Conservation (phyloP, 148 eudicot species). For the Fagopyrum esculentum region DNA sequence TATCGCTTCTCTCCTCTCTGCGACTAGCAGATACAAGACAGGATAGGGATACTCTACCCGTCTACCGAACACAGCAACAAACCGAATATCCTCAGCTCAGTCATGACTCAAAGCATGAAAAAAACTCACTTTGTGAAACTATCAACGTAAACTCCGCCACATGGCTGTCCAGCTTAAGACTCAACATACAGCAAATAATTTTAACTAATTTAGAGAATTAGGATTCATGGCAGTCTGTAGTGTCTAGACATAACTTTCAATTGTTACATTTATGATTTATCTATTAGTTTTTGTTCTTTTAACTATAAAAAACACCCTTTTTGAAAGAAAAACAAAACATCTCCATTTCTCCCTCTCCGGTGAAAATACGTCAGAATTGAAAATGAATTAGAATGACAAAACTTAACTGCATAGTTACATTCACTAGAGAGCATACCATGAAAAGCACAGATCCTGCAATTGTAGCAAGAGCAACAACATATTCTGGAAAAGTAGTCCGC, state of each 20-base stretch:
- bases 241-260: neutral
- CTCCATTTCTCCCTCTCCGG: neutral
- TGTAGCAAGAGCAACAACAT: constrained; percentile 94
- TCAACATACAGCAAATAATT: neutral
- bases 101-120: neutral
- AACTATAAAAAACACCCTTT: neutral
- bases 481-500: constrained; percentile 94
- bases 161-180: neutral
- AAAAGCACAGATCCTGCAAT: constrained; percentile 95
- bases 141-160: neutral
- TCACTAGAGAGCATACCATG: constrained; percentile 41
- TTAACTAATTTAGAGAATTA: neutral
- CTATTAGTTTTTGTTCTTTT: neutral
- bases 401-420: neutral
- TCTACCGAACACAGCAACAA: neutral
- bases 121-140: neutral
- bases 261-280: neutral
- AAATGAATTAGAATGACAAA: neutral
- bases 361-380: neutral
- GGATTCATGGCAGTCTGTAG: neutral
- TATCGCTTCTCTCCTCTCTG: neutral
- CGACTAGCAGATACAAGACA: neutral
- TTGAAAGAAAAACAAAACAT: neutral
- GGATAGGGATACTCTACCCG: neutral
- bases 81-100: neutral